Evolutionary conservation across 441 rosid species (phyloP), one percentile per base, ranked within the genome.

Genomic region (Isatis lusitanica): DNA sequence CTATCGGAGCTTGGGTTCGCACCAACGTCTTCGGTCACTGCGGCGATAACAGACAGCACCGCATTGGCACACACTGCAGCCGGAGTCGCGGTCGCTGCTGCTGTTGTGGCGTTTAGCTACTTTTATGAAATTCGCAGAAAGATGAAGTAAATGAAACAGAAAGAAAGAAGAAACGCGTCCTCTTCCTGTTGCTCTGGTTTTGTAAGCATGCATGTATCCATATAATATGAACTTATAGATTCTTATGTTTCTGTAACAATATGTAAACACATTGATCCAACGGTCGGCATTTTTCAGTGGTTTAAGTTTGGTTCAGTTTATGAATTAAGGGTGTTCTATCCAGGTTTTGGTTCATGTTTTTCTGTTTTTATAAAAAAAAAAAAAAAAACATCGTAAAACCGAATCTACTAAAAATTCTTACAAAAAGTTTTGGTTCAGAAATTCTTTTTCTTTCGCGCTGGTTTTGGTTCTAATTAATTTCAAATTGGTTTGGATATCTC

Each of bases 61-160:
- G 52, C 84, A 61, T 63, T 86, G 30, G 95, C 93, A 50, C 90
- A 85, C 55, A 68, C 93, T 31, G 92, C 93, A 1, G 89, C 85
- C 4, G 95, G 95, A 59, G 87, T 88, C 10, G 90, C 76, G 0
- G 92, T 89, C 31, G 82, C 93, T 63, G 97, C 91, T 43, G 93
- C 92, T 15, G 93, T 88, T 70, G 90, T 89, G 83, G 82, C 85
- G 73, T 56, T 88, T 15, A 83, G 97, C 86, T 89, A 91, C 85
- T 63, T 83, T 9, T 88, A 89, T 4, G 93, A 92, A 76, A 79
- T 87, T 61, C 88, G 88, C 78, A 88, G 80, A 68, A 82, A 78
- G 80, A 78, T 78, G 85, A 86, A 87, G 82, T 86, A 85, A 82
- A 64, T 18, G 42, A 35, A 66, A 51, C 40, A 68, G 63, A 68